Conservation (phyloP, 129 eudicot species). For the Kitagawia praeruptora region DNA sequence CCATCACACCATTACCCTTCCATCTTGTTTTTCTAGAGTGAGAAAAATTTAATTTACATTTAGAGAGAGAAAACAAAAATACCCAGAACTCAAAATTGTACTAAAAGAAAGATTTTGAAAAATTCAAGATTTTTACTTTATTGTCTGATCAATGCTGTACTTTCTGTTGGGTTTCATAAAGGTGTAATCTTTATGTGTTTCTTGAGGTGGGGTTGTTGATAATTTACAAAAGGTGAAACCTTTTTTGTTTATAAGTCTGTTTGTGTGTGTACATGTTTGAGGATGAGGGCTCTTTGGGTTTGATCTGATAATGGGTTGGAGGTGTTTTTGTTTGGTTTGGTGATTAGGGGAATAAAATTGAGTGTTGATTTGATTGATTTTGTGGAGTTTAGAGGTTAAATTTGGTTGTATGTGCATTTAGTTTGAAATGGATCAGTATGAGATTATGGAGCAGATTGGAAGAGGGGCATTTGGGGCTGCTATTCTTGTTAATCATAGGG, state of each 20-base stretch:
- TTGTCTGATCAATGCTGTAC: conserved; percentile 4
- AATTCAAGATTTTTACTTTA: conserved; percentile 2
- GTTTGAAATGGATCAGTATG: conserved; percentile 95
- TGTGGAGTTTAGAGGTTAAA: not conserved
- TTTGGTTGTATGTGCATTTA: conserved; percentile 17
- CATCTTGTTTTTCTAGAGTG: not conserved
- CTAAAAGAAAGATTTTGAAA: not conserved
- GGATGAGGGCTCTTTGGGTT: not conserved
- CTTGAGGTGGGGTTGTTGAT: conserved; percentile 1
- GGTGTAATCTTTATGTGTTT: conserved; percentile 10
- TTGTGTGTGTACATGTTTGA: not conserved
- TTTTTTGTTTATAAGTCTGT: not conserved
- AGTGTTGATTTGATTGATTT: conserved; percentile 1
- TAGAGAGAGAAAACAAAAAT: not conserved
- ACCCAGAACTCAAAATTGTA: conserved; percentile 2
- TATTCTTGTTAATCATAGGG: conserved; percentile 87
- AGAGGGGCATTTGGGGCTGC: conserved; percentile 99
- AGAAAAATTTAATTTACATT: not conserved
- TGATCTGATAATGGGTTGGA: conserved; percentile 7
- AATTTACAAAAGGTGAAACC: not conserved
- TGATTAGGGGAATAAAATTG: conserved; percentile 6
- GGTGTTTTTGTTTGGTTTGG: conserved; percentile 15
- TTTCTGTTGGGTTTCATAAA: conserved; percentile 6
- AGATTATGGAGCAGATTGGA: conserved; percentile 99
- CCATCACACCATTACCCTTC: conserved; percentile 4